Evolutionary conservation across 1,284 basidiomycete genomes (phyloP), one percentile per base, ranked within the genome.

Genomic region (Apiotrichum sp.): DNA sequence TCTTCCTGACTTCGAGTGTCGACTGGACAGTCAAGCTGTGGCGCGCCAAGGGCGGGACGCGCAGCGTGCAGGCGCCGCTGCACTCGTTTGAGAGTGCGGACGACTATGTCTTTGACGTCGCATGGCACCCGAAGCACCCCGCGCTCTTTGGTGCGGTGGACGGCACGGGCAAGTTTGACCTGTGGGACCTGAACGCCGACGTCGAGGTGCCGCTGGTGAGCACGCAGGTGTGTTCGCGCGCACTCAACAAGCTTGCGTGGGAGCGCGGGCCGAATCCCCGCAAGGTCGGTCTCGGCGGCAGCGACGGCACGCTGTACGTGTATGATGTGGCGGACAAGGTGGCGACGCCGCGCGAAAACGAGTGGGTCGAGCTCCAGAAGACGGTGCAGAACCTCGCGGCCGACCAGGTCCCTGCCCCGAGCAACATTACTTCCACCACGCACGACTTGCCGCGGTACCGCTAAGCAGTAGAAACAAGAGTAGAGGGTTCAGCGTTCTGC

Each of bases 41-140:
- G 93, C 81, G 90, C 42, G 82, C 87, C 6, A 88, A 67, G 53
- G 66, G 29, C n/a, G 48, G 52, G 10, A 45, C 36, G 32, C 52
- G 84, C 74, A 14, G 52, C 47, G 29, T 4, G 56, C 86, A 83
- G 74, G 80, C 11, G 73, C 89, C 93, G 1, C 65, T 96, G 16
- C 88, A 93, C 72, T 90, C 88, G 44, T 96, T 97, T 66, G 93
- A 98, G 65, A 93, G 97, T 74, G 87, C 90, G 10, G 90, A 92
- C 72, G 95, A 98, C 73, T 98, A 98, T 71, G 91, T 98, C n/a
- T 98, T 96, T 76, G 95, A 98, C 76, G 93, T 93, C 49, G 88
- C 86, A 70, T 99, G 96, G 96, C 93, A 98, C 73, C 92, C 93
- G 2, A 80, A 84, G 32, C 93, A 98, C 73, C 96, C 96, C 4